phyloP scores from a whole-genome alignment of 345 rosid species.

The Citrus maxima region DNA sequence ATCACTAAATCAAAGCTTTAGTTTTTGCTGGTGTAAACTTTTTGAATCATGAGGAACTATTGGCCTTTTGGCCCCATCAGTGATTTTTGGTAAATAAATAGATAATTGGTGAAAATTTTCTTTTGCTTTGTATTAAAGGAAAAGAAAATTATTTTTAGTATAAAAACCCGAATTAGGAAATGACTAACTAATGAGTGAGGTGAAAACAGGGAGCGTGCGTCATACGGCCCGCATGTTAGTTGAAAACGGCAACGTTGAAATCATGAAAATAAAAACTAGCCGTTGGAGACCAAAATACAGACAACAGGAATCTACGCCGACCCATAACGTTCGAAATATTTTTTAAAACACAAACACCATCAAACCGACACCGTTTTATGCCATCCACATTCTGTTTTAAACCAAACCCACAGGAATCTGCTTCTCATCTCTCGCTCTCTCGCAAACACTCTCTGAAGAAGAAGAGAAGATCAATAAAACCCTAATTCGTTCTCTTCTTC shows the following conservation, averaged over 20 bases:
- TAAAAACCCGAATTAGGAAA: no score
- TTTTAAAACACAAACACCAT: background rate
- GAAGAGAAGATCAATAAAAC: background rate
- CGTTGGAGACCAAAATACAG: conserved; percentile 9
- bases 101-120: no score
- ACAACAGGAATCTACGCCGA: background rate
- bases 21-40: no score
- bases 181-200: no score
- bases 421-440: conserved; percentile 8
- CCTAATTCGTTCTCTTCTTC: background rate
- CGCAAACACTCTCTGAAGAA: background rate
- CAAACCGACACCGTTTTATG: conserved; percentile 6
- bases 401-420: background rate
- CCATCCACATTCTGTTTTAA: conserved; percentile 2
- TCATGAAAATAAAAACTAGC: conserved; percentile 14
- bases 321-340: conserved; percentile 25
- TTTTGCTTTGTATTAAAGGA: no score
- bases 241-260: background rate
- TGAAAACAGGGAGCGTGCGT: background rate
- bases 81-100: no score
- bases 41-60: no score
- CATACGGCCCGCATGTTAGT: background rate
- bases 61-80: no score
- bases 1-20: no score
- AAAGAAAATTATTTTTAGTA: no score